phyloP scores from a whole-genome alignment of 495 filamentous ascomycete species.

The Amphirosellinia nigrospora region DNA sequence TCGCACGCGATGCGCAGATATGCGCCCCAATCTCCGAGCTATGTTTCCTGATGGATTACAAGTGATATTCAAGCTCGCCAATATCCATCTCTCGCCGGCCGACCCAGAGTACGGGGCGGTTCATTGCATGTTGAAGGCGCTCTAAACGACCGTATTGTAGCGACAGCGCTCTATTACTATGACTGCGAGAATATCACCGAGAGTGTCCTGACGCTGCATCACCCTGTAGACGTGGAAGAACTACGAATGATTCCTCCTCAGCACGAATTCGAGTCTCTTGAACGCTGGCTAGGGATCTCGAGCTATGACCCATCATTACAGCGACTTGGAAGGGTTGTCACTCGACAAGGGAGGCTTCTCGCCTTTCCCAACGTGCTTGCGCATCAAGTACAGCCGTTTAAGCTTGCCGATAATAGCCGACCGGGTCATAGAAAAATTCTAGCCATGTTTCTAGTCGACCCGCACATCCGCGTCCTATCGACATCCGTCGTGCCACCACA shows the following conservation, averaged over 20 bases:
- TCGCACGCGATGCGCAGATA: constrained; percentile 3
- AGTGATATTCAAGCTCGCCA: constrained; percentile 67
- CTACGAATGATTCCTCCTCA: constrained; percentile 31
- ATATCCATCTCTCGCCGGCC: constrained; percentile 65
- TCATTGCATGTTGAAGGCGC: constrained; percentile 59
- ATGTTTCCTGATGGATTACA: constrained; percentile 51
- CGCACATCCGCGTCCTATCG: constrained; percentile 54
- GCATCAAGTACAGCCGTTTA: constrained; percentile 58
- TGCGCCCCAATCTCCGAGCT: constrained; percentile 16
- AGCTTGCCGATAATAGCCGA: constrained; percentile 50
- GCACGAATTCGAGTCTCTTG: constrained; percentile 29
- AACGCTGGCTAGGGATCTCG: constrained; percentile 32
- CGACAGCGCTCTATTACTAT: constrained; percentile 67
- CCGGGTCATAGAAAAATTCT: constrained; percentile 64
- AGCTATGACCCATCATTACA: constrained; percentile 36
- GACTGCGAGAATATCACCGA: constrained; percentile 65
- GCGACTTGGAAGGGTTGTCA: constrained; percentile 43
- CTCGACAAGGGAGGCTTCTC: constrained; percentile 42
- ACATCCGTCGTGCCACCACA: constrained; percentile 65
- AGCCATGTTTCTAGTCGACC: constrained; percentile 65
- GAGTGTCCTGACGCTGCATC: constrained; percentile 59
- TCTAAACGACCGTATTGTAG: constrained; percentile 63
- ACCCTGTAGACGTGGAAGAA: constrained; percentile 34
- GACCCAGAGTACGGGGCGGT: constrained; percentile 50
- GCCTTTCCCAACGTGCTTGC: constrained; percentile 54